phyloP scores from a whole-genome alignment of 352 stramenopile species.

The Pythium phragmitis region DNA sequence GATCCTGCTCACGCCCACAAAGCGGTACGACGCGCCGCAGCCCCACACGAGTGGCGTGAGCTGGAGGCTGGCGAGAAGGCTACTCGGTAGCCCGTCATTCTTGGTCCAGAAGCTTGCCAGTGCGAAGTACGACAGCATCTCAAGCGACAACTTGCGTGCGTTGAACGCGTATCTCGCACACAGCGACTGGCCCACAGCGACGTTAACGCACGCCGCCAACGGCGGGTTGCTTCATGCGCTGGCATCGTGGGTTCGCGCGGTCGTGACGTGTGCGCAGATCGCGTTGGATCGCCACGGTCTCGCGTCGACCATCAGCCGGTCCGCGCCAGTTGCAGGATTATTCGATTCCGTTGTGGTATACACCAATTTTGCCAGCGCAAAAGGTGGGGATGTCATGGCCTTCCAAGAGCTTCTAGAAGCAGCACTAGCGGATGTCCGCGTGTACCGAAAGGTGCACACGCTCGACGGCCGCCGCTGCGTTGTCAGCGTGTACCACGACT shows the following conservation, averaged over 20 bases:
- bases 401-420: slow-evolving; percentile 59
- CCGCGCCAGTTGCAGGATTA: slow-evolving; percentile 46
- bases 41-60: slow-evolving; percentile 51
- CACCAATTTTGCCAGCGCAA: slow-evolving; percentile 23
- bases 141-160: slow-evolving; percentile 49
- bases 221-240: slow-evolving; percentile 48
- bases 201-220: slow-evolving; percentile 24
- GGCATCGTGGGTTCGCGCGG: slow-evolving; percentile 51
- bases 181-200: slow-evolving; percentile 43
- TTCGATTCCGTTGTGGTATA: slow-evolving; percentile 70
- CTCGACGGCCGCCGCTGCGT: slow-evolving; percentile 51
- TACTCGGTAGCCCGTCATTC: slow-evolving; percentile 49
- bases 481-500: slow-evolving; percentile 74
- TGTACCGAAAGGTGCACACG: slow-evolving; percentile 53
- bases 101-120: slow-evolving; percentile 50
- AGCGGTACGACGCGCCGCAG: slow-evolving; percentile 59
- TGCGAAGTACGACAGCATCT: slow-evolving; percentile 40
- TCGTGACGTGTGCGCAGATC: slow-evolving; percentile 39
- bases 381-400: slow-evolving; percentile 27
- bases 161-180: slow-evolving; percentile 61
- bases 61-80: slow-evolving; percentile 58
- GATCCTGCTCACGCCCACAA: slow-evolving; percentile 68
- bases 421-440: slow-evolving; percentile 56
- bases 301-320: slow-evolving; percentile 50
- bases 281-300: slow-evolving; percentile 45